A percentile compares a stretch with the other conserved stretches of the same genome.
Conservation (phyloP, 768 basidiomycete genomes). For the Suillus alpinus region DNA sequence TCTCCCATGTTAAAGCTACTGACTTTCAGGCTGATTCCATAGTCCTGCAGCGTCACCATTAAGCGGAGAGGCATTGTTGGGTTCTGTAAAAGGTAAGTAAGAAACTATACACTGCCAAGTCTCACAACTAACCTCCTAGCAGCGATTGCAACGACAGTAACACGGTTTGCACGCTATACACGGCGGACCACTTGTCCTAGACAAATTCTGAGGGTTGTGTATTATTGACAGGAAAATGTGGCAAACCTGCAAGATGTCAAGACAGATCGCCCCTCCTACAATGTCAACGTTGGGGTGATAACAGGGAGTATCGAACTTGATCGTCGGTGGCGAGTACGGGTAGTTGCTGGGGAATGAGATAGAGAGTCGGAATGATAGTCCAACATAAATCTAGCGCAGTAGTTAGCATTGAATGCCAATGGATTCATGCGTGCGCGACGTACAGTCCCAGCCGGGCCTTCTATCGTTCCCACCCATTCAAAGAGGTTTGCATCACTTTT, state of each 20-base stretch:
- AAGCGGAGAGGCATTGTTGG: slow-evolving; percentile 89
- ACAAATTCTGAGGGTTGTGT: not conserved
- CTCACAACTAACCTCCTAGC: slow-evolving; percentile 65
- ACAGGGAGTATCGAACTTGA: slow-evolving; percentile 88
- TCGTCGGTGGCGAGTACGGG: slow-evolving; percentile 80
- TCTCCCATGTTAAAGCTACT: slow-evolving; percentile 9
- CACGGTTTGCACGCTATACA: slow-evolving; percentile 89
- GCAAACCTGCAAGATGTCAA: slow-evolving; percentile 82
- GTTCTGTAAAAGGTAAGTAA: slow-evolving; percentile 49
- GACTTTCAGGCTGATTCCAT: slow-evolving; percentile 74
- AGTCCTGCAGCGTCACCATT: slow-evolving; percentile 83
- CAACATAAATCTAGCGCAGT: slow-evolving; percentile 63
- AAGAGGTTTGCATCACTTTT: slow-evolving; percentile 84
- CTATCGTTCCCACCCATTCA: slow-evolving; percentile 88
- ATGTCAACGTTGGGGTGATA: slow-evolving; percentile 92
- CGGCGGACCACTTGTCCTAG: slow-evolving; percentile 91
- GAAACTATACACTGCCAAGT: not conserved
- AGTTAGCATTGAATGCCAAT: slow-evolving; percentile 4
- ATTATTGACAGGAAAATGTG: not conserved
- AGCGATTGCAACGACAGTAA: slow-evolving; percentile 85
- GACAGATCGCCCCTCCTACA: slow-evolving; percentile 70
- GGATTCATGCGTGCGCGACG: slow-evolving; percentile 21
- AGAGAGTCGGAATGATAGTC: slow-evolving; percentile 77
- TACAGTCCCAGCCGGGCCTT: slow-evolving; percentile 76
- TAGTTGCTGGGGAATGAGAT: slow-evolving; percentile 87